Conservation (phyloP, 257 asterid species). For the Cruciata laevipes region DNA sequence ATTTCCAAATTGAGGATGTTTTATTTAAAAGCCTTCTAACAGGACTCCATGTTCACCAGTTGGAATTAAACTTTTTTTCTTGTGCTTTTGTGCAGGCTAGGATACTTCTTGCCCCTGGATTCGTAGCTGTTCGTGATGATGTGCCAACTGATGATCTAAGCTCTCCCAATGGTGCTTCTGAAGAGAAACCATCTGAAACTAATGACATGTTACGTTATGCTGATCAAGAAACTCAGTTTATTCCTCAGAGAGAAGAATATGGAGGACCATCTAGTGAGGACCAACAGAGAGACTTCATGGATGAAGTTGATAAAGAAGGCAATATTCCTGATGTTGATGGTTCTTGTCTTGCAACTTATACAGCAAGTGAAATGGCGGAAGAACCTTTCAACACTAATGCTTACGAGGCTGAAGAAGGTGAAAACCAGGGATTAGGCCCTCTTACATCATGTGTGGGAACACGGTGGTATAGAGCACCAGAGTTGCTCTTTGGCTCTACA, state of each 20-base stretch:
- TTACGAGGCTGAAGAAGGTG: slow-evolving; percentile 55
- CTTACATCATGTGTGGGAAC: slow-evolving; percentile 96
- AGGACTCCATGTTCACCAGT: not conserved
- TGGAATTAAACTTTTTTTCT: not conserved
- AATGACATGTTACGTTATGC: slow-evolving; percentile 21
- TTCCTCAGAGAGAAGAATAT: slow-evolving; percentile 27
- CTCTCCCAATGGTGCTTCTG: slow-evolving; percentile 24
- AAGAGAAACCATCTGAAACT: slow-evolving; percentile 25
- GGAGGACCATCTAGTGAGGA: slow-evolving; percentile 25
- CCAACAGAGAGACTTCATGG: slow-evolving; percentile 24
- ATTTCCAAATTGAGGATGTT: not conserved
- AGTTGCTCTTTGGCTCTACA: slow-evolving; percentile 85
- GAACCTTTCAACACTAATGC: slow-evolving; percentile 44
- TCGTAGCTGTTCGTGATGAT: slow-evolving; percentile 33
- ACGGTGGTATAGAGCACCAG: slow-evolving; percentile 95
- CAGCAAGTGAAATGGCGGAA: slow-evolving; percentile 71
- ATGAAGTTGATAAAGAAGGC: slow-evolving; percentile 57
- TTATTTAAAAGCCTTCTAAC: not conserved
- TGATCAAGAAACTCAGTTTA: slow-evolving; percentile 15
- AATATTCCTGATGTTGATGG: slow-evolving; percentile 58
- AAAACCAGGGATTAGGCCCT: slow-evolving; percentile 45
- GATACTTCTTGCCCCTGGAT: slow-evolving; percentile 63
- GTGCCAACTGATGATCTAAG: slow-evolving; percentile 32
- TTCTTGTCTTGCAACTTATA: slow-evolving; percentile 78
- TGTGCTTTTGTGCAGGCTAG: slow-evolving; percentile 59